phyloP scores from a whole-genome alignment of 2,329 filamentous ascomycete genomes.

The Colletotrichum australisinense region DNA sequence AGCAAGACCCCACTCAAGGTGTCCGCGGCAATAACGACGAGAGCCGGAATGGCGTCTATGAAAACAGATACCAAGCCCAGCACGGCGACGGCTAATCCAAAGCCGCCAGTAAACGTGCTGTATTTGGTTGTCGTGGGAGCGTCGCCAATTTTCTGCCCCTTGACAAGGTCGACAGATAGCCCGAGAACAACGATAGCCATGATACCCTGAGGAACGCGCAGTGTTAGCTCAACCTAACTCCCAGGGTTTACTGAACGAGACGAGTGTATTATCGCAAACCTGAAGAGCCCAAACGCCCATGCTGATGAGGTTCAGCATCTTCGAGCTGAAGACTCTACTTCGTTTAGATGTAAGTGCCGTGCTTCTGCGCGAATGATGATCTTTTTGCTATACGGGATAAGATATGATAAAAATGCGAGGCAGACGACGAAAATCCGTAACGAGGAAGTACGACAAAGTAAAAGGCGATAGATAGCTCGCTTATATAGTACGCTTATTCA shows the following conservation, averaged over 20 bases:
- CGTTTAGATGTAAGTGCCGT: neutral
- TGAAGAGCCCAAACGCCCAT: slow-evolving; percentile 27
- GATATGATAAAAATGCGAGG: neutral
- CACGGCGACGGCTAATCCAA: slow-evolving; percentile 18
- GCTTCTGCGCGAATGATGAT: neutral
- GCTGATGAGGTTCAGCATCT: slow-evolving; percentile 21
- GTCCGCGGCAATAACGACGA: slow-evolving; percentile 25
- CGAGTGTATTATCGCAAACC: slow-evolving; percentile 2
- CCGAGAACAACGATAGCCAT: slow-evolving; percentile 32
- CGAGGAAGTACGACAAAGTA: neutral
- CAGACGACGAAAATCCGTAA: neutral
- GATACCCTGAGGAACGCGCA: slow-evolving; percentile 8
- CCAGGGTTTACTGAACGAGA: neutral
- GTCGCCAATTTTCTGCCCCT: neutral
- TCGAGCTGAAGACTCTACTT: neutral
- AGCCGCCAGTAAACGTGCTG: slow-evolving; percentile 26
- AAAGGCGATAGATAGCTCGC: neutral
- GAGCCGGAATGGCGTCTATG: slow-evolving; percentile 26
- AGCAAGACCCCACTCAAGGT: slow-evolving; percentile 24
- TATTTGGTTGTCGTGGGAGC: slow-evolving; percentile 25
- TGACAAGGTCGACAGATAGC: slow-evolving; percentile 19
- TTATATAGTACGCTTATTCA: slow-evolving; percentile 2
- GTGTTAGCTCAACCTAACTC: neutral
- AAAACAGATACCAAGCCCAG: slow-evolving; percentile 15
- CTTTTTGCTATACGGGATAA: neutral